phyloP scores from a whole-genome alignment of 805 yeast genomes.

The Ogataea trehalophila region DNA sequence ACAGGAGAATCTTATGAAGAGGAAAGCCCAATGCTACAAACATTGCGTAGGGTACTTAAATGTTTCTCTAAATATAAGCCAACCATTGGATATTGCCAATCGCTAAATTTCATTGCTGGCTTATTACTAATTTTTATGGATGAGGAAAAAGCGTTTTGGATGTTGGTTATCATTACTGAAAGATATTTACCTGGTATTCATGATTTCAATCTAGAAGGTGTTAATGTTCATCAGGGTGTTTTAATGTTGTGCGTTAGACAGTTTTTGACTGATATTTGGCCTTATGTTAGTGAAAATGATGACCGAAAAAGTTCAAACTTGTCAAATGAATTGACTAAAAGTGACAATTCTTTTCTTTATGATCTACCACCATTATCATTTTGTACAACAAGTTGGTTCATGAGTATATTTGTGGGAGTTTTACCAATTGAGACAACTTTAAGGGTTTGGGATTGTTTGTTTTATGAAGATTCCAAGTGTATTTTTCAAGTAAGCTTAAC shows the following conservation, averaged over 20 bases:
- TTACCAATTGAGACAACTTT: slow-evolving; percentile 85
- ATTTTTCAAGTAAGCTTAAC: slow-evolving; percentile 80
- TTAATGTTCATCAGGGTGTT: slow-evolving; percentile 92
- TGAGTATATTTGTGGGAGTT: slow-evolving; percentile 91
- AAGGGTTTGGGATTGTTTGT: slow-evolving; percentile 91
- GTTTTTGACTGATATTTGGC: slow-evolving; percentile 80
- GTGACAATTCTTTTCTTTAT: slow-evolving; percentile 47
- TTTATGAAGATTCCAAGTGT: slow-evolving; percentile 87
- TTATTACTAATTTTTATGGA: slow-evolving; percentile 76
- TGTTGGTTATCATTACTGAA: slow-evolving; percentile 87
- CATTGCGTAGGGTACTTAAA: slow-evolving; percentile 73
- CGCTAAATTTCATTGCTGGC: slow-evolving; percentile 89
- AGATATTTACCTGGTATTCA: slow-evolving; percentile 87
- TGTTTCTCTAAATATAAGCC: slow-evolving; percentile 87
- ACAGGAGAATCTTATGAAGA: slow-evolving; percentile 20
- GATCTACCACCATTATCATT: slow-evolving; percentile 86
- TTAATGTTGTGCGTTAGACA: slow-evolving; percentile 82
- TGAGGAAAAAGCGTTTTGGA: slow-evolving; percentile 92
- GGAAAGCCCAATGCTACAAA: slow-evolving; percentile 63
- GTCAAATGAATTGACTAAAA: slow-evolving; percentile 32
- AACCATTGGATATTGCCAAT: slow-evolving; percentile 92
- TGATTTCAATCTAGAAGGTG: slow-evolving; percentile 86
- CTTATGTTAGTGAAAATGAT: slow-evolving; percentile 32
- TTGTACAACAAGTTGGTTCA: slow-evolving; percentile 96
- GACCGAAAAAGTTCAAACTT: not conserved